Conservation (phyloP, 345 rosid species). For the Lepidium didymum region DNA sequence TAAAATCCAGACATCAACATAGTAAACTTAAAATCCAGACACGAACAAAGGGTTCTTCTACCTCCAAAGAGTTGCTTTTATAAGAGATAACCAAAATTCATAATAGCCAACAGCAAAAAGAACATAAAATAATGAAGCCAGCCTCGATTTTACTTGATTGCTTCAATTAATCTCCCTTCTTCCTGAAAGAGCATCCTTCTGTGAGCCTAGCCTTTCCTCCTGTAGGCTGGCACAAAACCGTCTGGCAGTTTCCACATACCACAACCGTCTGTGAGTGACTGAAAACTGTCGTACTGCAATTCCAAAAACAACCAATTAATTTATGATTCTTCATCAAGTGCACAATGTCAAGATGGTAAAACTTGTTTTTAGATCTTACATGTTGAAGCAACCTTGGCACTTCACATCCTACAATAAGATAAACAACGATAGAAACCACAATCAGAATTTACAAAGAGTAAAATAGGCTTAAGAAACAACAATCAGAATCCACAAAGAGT, state of each 20-base stretch:
- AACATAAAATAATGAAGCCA: neutral
- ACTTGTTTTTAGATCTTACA: slow-evolving; percentile 29
- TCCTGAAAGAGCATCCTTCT: slow-evolving; percentile 73
- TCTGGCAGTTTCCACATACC: slow-evolving; percentile 69
- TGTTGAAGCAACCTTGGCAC: slow-evolving; percentile 75
- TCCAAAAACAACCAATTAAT: neutral
- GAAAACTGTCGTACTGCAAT: slow-evolving; percentile 60
- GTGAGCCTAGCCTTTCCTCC: slow-evolving; percentile 66
- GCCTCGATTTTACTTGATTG: neutral
- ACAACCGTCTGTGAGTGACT: slow-evolving; percentile 80
- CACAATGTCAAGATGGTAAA: neutral
- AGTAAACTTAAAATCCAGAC: slow-evolving; percentile 10
- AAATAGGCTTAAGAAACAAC: neutral
- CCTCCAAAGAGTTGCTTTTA: slow-evolving; percentile 3
- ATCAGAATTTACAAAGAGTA: neutral
- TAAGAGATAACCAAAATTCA: slow-evolving; percentile 9
- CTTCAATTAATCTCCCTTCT: slow-evolving; percentile 38
- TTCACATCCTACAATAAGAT: slow-evolving; percentile 52
- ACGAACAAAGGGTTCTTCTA: slow-evolving; percentile 10
- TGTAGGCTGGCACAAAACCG: slow-evolving; percentile 67
- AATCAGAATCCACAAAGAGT: neutral
- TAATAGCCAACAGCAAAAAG: neutral
- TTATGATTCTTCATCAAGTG: neutral
- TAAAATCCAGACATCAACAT: neutral
- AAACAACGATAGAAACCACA: neutral